phyloP scores from a whole-genome alignment of 202 grass and related monocot genomes.

The Elaeis oleifera region DNA sequence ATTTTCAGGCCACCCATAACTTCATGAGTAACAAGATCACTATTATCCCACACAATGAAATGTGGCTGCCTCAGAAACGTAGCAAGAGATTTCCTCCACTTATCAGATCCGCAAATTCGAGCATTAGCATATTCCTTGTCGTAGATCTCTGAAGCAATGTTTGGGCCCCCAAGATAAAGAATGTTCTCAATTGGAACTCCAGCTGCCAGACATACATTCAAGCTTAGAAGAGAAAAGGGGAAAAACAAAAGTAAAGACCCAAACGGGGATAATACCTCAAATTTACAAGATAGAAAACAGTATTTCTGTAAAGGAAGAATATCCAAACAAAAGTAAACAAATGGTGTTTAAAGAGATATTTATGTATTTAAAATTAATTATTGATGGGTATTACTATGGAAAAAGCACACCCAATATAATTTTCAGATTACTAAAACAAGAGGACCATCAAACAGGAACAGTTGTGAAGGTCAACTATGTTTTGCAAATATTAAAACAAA shows the following conservation, averaged over 20 bases:
- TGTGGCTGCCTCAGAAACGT: conserved; percentile 90
- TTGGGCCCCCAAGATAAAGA: conserved; percentile 92
- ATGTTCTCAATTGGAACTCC: conserved; percentile 96
- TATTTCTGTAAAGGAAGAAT: too few relatives aligned
- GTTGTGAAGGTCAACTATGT: too few relatives aligned
- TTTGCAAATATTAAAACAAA: too few relatives aligned
- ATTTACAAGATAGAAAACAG: too few relatives aligned
- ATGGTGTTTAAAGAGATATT: too few relatives aligned
- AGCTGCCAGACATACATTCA: conserved; percentile 39
- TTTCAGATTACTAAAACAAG: too few relatives aligned
- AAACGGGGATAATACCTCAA: too few relatives aligned
- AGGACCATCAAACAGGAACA: too few relatives aligned
- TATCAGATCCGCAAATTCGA: conserved; percentile 82
- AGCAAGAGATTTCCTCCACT: conserved; percentile 82
- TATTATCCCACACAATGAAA: conserved; percentile 99
- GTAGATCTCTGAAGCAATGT: conserved; percentile 95
- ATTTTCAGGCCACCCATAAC: conserved; percentile 96
- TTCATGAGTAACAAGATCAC: conserved; percentile 96
- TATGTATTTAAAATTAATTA: too few relatives aligned
- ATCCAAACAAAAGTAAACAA: too few relatives aligned
- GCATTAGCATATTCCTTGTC: conserved; percentile 98
- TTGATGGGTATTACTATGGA: too few relatives aligned
- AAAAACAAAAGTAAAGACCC: background rate
- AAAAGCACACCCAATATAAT: too few relatives aligned
- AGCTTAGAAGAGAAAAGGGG: background rate